Conservation (phyloP, 352 stramenopile genomes). For the Achlya hypogyna region DNA sequence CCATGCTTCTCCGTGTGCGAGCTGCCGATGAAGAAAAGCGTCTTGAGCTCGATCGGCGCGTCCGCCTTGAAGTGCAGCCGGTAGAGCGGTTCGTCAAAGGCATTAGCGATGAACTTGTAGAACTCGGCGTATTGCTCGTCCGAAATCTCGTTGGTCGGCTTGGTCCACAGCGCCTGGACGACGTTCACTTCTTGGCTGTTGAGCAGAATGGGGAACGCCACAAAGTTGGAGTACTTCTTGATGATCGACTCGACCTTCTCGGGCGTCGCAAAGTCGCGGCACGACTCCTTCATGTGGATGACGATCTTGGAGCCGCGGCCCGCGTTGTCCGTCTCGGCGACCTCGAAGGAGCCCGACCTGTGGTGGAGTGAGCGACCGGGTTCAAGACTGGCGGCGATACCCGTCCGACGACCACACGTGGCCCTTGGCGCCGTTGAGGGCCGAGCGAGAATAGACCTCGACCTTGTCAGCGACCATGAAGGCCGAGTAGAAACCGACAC, state of each 20-base stretch:
- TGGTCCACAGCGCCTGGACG: constrained; percentile 96
- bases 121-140: constrained; percentile 97
- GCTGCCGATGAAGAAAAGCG: constrained; percentile 94
- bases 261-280: constrained; percentile 90
- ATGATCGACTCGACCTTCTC: constrained; percentile 94
- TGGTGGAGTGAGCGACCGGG: background rate
- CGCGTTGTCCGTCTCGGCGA: constrained; percentile 61
- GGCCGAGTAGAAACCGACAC: constrained; percentile 99
- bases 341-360: constrained; percentile 66
- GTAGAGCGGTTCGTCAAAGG: constrained; percentile 91
- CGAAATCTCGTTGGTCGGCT: constrained; percentile 91
- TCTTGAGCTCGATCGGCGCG: constrained; percentile 97
- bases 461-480: constrained; percentile 99
- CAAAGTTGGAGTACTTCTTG: constrained; percentile 99
- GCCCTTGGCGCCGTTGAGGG: constrained; percentile 34
- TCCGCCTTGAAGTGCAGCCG: constrained; percentile 96
- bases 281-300: constrained; percentile 96
- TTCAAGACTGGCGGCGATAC: background rate
- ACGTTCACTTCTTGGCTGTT: constrained; percentile 98
- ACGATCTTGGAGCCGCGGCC: constrained; percentile 94
- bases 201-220: constrained; percentile 97
- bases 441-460: constrained; percentile 85
- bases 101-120: constrained; percentile 96
- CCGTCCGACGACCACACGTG: constrained; percentile 74
- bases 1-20: constrained; percentile 97